phyloP scores from a whole-genome alignment of 495 filamentous ascomycete species.

The Neurospora intermedia region DNA sequence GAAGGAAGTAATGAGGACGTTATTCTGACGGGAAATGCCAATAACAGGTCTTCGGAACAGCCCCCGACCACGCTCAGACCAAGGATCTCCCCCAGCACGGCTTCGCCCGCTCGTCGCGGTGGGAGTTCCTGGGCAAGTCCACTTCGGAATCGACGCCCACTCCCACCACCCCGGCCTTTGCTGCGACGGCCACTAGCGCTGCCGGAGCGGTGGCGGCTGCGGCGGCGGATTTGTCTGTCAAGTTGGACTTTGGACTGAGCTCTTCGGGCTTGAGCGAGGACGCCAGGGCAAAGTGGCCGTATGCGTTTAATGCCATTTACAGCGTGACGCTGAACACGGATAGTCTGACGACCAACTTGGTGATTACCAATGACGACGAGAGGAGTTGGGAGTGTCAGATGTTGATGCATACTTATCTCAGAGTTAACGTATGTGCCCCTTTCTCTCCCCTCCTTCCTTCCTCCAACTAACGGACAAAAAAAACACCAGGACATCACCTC shows the following conservation, averaged over 20 bases:
- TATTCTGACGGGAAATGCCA: not conserved
- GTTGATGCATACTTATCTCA: constrained; percentile 84
- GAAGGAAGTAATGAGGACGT: not conserved
- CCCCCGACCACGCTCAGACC: constrained; percentile 60
- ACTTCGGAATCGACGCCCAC: constrained; percentile 38
- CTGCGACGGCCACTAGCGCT: not conserved
- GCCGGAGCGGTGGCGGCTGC: constrained; percentile 8
- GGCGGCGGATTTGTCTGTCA: constrained; percentile 55
- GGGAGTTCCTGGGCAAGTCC: constrained; percentile 67
- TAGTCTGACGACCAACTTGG: constrained; percentile 68
- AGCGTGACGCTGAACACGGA: constrained; percentile 71
- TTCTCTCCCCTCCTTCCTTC: not conserved
- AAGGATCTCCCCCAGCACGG: constrained; percentile 81
- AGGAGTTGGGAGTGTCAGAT: constrained; percentile 82
- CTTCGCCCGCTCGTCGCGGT: constrained; percentile 78
- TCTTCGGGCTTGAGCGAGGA: constrained; percentile 47
- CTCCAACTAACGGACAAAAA: not conserved
- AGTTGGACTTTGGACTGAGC: constrained; percentile 89
- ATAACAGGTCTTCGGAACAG: constrained; percentile 76
- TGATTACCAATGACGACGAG: constrained; percentile 75
- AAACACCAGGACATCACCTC: constrained; percentile 58
- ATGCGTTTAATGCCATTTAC: constrained; percentile 83
- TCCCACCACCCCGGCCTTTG: not conserved
- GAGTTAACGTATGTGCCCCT: constrained; percentile 52
- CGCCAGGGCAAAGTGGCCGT: constrained; percentile 61